Base-by-base conservation (phyloP, 2,329 filamentous ascomycete species). In the Claviceps africana region DNA sequence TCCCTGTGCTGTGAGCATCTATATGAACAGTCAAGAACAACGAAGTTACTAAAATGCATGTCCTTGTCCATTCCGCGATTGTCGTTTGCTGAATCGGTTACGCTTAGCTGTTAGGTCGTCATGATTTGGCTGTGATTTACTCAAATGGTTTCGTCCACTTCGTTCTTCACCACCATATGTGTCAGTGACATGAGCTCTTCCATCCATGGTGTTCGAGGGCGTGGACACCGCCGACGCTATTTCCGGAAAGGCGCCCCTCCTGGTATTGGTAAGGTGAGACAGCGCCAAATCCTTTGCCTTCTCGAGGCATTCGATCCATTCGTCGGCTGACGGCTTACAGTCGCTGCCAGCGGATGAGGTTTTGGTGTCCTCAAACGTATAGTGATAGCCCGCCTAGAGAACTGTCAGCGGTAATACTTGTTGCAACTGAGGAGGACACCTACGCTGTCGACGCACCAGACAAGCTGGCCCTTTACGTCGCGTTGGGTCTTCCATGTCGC, bases 401-500 rank as follows among this genome's bases (percentile, higher is more conserved):
- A 50, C 58, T 66, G 58, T 65, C n/a, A 57, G 52, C 21, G 30
- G n/a, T 13, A 35, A 21, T 33, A 28, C 15, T n/a, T 15, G 8
- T 30, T 37, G 11, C 5, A 17, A 21, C 7, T 22, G 35, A 21
- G 42, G 10, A 53, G 33, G 43, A 51, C 4, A 77, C 89, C 76
- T 82, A 97, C 93, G 59, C 88, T 94, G 72, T 97, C 89, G 50
- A 97, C 84, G 67, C 85, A 85, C 88, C 89, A 97, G 54, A 86
- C 83, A 30, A 83, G 84, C 69, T 91, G 78, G 28, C 89, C 90
- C 67, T 95, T 96, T n/a, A 81, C 75, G 67, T 95, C 93, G 46
- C 83, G 78, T 59, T 86, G 87, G 50, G 77, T 88, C 64, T 80
- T 85, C 82, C 88, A 97, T 28, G 79, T 73, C 59, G 83, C 88